Evolutionary conservation across 305 asterid genomes (phyloP), one percentile per base, ranked within the genome.

Genomic region (Ilex paraguariensis): DNA sequence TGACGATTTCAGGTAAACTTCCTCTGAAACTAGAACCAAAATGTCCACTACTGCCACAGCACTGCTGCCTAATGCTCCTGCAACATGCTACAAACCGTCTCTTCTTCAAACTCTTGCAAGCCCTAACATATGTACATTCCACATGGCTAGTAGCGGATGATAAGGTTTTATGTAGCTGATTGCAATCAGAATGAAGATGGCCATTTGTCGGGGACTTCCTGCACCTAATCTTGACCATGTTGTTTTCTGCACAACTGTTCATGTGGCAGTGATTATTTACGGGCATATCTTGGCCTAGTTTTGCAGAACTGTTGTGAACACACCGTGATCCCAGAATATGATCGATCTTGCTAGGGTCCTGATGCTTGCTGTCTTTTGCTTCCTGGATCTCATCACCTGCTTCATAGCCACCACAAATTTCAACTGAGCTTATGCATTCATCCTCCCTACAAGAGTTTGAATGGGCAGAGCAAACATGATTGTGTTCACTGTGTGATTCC

Each of bases 1-100:
- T 73, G 3, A 82, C 73, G 56, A 84, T 80, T 77, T 80, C 82
- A 42, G 82, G 57, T 62, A 81, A 57, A 15, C 84, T 77, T 56
- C 84, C 85, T 64, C 71, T 67, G 9, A 79, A 70, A 31, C 62
- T 59, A 36, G 55, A 40, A 45, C 70, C 85, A 31, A 81, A 71
- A 10, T 64, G 77, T 17, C 76, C 72, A 11, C 40, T 59, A 15
- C 65, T 64, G 56, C 40, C n/a, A 58, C 84, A 72, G 31, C 90
- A 72, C 73, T 72, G 77, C 64, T 79, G 75, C 50, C 81, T 82
- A 64, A 32, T 77, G 72, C 83, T 77, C 3, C 79, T 73, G 58
- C 89, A 81, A 68, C 95, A 87, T 15, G 84, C 79, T 5, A 81
- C 78, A 9, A 70, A 17, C 6, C 65, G 79, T 31, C 75, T 56